phyloP scores from a whole-genome alignment of 306 rosid species.

The Senna tora region DNA sequence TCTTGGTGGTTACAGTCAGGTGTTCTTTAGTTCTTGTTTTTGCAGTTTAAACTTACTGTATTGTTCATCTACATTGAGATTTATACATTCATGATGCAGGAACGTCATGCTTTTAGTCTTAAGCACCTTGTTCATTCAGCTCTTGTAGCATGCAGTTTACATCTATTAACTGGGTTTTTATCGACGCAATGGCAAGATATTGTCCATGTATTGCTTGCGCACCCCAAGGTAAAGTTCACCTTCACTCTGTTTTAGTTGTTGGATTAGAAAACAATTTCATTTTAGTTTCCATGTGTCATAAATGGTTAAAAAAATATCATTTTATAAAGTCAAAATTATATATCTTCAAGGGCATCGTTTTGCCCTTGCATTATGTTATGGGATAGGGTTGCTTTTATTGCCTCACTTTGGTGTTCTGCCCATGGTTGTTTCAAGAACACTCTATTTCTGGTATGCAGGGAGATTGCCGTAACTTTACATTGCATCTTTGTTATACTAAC shows the following conservation, averaged over 20 bases:
- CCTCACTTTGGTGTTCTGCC: slow-evolving; percentile 4
- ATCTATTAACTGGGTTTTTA: slow-evolving; percentile 74
- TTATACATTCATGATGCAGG: slow-evolving; percentile 65
- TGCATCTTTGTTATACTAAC: slow-evolving; percentile 38
- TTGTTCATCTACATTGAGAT: slow-evolving; percentile 39
- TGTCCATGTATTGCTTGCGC: slow-evolving; percentile 81
- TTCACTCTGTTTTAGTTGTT: slow-evolving; percentile 24
- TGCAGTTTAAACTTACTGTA: slow-evolving; percentile 38
- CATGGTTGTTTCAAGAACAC: not conserved
- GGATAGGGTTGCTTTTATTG: not conserved
- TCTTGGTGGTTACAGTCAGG: slow-evolving; percentile 78
- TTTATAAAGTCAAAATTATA: slow-evolving; percentile 14
- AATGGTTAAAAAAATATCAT: slow-evolving; percentile 14
- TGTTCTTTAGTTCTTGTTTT: slow-evolving; percentile 42
- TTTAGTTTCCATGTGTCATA: slow-evolving; percentile 20
- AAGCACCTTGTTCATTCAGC: slow-evolving; percentile 70
- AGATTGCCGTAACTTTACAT: slow-evolving; percentile 23
- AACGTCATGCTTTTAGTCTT: slow-evolving; percentile 49
- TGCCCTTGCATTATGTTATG: not conserved
- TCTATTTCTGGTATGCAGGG: not conserved
- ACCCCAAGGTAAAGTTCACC: slow-evolving; percentile 72
- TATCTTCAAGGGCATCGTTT: not conserved
- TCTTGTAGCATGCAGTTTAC: slow-evolving; percentile 72
- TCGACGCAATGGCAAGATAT: slow-evolving; percentile 87
- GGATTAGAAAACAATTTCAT: slow-evolving; percentile 18